These are phyloP conservation scores for Cydonia oblonga DNA, from an alignment of 331 rosid genomes.

Conservation along the genomic window DNA sequence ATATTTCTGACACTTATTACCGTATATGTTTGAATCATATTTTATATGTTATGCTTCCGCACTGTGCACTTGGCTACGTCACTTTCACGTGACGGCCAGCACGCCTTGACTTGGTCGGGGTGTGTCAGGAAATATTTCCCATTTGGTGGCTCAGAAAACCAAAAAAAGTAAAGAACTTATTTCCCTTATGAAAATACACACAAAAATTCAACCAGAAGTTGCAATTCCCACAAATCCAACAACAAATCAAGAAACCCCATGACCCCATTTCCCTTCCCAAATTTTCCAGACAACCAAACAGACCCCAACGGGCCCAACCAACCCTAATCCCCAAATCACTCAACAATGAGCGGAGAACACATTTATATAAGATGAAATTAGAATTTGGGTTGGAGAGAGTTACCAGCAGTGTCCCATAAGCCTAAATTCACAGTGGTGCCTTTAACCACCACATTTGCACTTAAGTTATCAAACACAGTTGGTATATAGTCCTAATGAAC, in stretches of 20 bases:
- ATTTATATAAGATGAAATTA: background rate
- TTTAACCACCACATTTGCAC: conserved; percentile 83
- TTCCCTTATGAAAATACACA: background rate
- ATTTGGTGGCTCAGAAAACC: background rate
- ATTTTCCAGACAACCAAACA: conserved; percentile 2
- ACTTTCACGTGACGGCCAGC: too few relatives aligned
- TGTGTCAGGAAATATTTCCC: background rate
- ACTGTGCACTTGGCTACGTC: too few relatives aligned
- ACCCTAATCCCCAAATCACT: conserved; percentile 4
- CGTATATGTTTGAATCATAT: too few relatives aligned
- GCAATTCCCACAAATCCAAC: background rate
- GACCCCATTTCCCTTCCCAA: background rate
- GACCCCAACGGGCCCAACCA: conserved; percentile 23
- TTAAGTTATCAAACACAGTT: conserved; percentile 85
- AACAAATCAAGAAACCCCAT: background rate
- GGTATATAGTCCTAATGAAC: conserved; percentile 61
- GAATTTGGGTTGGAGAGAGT: background rate
- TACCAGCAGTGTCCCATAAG: conserved; percentile 89
- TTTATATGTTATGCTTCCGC: too few relatives aligned
- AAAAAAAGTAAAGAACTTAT: background rate
- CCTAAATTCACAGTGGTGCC: conserved; percentile 73
- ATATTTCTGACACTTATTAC: too few relatives aligned
- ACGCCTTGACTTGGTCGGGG: too few relatives aligned
- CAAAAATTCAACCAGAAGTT: background rate
- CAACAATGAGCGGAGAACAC: background rate